Conservation (phyloP, 2,329 filamentous ascomycete species). For the Madurella fahalii region DNA sequence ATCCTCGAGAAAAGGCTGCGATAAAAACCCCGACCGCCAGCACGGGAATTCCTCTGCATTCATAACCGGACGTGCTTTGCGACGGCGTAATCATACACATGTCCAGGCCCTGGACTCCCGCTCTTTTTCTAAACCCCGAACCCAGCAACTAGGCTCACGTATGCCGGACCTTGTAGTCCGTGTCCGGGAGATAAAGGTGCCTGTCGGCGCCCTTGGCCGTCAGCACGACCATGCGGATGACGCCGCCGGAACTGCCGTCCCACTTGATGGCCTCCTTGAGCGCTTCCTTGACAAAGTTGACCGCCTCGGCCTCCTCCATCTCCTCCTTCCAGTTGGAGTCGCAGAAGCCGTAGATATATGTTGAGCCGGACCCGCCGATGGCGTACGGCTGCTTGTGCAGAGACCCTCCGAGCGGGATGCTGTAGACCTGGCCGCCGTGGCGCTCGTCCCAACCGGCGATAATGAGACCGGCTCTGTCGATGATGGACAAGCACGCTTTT, state of each 20-base stretch:
- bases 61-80: not conserved
- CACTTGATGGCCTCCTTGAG: slow-evolving; percentile 96
- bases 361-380: slow-evolving; percentile 94
- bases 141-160: slow-evolving; percentile 37
- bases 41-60: not conserved
- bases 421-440: slow-evolving; percentile 95
- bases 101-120: not conserved
- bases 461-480: slow-evolving; percentile 83
- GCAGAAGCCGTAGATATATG: slow-evolving; percentile 99
- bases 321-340: slow-evolving; percentile 92
- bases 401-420: slow-evolving; percentile 91
- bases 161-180: slow-evolving; percentile 73
- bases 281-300: slow-evolving; percentile 88
- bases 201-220: slow-evolving; percentile 84
- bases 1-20: not conserved
- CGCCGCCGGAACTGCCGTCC: slow-evolving; percentile 97
- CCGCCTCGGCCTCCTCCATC: slow-evolving; percentile 88
- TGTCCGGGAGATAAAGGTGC: slow-evolving; percentile 93
- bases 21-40: not conserved
- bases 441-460: slow-evolving; percentile 97
- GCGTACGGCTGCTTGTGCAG: slow-evolving; percentile 96
- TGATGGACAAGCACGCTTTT: not conserved
- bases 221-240: slow-evolving; percentile 96
- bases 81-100: not conserved
- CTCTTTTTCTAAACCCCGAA: not conserved